Evolutionary conservation across 208 protist genomes (phyloP).

Genomic region (Leishmania aethiopica): DNA sequence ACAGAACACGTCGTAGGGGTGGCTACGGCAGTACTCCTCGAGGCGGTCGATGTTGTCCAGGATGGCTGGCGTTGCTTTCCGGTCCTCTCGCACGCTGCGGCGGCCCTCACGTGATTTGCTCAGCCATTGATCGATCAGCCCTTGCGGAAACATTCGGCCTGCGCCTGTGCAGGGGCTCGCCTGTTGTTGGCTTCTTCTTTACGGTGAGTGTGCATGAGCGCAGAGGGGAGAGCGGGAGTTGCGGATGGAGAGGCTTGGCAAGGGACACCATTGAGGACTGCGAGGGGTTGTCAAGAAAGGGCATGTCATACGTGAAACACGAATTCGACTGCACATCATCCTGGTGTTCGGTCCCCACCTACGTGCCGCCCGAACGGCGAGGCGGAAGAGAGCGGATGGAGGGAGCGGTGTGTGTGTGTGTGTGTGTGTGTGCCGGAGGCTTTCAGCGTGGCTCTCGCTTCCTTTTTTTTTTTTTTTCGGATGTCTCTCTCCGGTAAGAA

Average conservation of each 20-base stretch:
- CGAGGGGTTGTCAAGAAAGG: background rate
- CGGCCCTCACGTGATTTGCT: slow-evolving; percentile 61
- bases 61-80: slow-evolving; percentile 42
- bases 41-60: slow-evolving; percentile 57
- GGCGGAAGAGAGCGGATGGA: background rate
- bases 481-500: background rate
- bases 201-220: background rate
- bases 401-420: too few relatives aligned
- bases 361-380: background rate
- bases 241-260: background rate
- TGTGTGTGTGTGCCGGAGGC: too few relatives aligned
- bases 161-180: background rate
- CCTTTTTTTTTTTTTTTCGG: background rate
- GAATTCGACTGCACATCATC: background rate
- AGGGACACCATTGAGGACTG: background rate
- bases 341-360: background rate
- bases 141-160: slow-evolving; percentile 20
- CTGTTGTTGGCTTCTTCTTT: background rate
- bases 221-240: background rate
- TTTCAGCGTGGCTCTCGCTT: background rate
- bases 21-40: slow-evolving; percentile 50
- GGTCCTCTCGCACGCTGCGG: slow-evolving; percentile 48
- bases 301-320: too few relatives aligned
- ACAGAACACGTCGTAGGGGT: slow-evolving; percentile 68
- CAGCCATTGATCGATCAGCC: slow-evolving; percentile 72